Conservation (phyloP, 345 rosid genomes). For the Sonneratia caseolaris region DNA sequence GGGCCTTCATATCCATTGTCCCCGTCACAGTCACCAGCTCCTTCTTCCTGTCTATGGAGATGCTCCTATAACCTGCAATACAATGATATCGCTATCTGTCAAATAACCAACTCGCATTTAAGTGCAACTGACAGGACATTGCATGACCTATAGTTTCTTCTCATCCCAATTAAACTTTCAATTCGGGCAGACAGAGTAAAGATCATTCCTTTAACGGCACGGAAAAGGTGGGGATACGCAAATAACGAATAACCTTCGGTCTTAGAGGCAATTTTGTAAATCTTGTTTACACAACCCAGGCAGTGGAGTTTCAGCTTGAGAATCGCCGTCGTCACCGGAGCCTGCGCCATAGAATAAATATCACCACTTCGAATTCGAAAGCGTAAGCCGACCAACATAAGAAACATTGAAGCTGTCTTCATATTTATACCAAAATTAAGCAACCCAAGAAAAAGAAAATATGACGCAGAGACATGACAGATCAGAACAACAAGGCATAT, state of each 20-base stretch:
- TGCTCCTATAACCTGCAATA: conserved; percentile 42
- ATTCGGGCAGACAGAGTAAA: too few species aligned
- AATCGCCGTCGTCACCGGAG: conserved; percentile 51
- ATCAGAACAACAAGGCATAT: too few species aligned
- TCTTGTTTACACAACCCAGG: conserved; percentile 61
- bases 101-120: too few species aligned
- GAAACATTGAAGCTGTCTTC: too few species aligned
- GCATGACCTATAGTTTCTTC: too few species aligned
- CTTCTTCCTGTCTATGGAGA: conserved; percentile 44
- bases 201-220: background rate
- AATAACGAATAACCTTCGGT: conserved; percentile 39
- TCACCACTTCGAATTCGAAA: too few species aligned
- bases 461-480: too few species aligned
- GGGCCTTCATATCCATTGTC: conserved; percentile 51
- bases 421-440: too few species aligned
- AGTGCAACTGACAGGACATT: too few species aligned
- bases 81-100: background rate
- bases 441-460: too few species aligned
- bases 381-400: too few species aligned
- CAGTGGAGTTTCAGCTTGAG: conserved; percentile 62
- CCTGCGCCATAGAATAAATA: conserved; percentile 18
- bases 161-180: too few species aligned
- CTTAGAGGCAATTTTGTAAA: conserved; percentile 33
- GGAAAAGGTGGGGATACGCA: background rate
- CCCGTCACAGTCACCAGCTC: conserved; percentile 65